Conservation (phyloP, 2,329 filamentous ascomycete genomes). For the Talaromyces sp. region DNA sequence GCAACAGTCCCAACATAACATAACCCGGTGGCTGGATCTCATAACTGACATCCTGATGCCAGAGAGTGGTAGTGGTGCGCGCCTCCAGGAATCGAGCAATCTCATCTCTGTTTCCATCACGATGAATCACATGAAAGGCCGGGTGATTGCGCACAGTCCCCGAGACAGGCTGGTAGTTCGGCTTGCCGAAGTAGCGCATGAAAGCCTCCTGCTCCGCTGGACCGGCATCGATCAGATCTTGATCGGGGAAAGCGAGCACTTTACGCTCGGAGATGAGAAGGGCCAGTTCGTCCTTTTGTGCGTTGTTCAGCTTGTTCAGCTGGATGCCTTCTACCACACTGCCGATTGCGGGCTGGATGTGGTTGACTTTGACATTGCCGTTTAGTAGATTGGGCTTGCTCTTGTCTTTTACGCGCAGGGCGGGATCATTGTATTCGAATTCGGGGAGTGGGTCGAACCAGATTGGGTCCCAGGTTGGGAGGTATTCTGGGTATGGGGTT, state of each 20-base stretch:
- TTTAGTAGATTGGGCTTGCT: conserved; percentile 42
- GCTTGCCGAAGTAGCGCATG: conserved; percentile 50
- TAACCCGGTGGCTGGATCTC: conserved; percentile 53
- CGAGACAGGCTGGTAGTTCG: conserved; percentile 50
- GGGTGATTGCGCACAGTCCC: conserved; percentile 46
- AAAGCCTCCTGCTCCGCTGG: conserved; percentile 48
- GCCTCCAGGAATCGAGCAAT: conserved; percentile 48
- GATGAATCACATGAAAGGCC: conserved; percentile 52
- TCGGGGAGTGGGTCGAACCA: conserved; percentile 51
- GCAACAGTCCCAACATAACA: conserved; percentile 52
- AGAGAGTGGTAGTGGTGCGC: conserved; percentile 51
- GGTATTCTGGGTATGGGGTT: conserved; percentile 49
- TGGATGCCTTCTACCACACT: conserved; percentile 50
- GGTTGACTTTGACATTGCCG: conserved; percentile 33
- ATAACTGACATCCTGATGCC: conserved; percentile 55
- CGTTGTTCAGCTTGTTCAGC: conserved; percentile 50
- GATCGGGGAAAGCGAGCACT: conserved; percentile 55
- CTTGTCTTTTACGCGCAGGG: conserved; percentile 47
- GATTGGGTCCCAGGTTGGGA: conserved; percentile 51
- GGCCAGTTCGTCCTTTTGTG: conserved; percentile 55
- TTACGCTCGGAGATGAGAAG: conserved; percentile 71
- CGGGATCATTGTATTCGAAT: conserved; percentile 52
- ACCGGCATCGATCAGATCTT: conserved; percentile 52
- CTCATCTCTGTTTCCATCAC: conserved; percentile 48
- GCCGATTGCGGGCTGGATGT: conserved; percentile 49